Percentiles rank a stretch among this genome's conserved stretches.
phyloP scores from a whole-genome alignment of 2,329 filamentous ascomycete species.

The Aspergillus vadensis region DNA sequence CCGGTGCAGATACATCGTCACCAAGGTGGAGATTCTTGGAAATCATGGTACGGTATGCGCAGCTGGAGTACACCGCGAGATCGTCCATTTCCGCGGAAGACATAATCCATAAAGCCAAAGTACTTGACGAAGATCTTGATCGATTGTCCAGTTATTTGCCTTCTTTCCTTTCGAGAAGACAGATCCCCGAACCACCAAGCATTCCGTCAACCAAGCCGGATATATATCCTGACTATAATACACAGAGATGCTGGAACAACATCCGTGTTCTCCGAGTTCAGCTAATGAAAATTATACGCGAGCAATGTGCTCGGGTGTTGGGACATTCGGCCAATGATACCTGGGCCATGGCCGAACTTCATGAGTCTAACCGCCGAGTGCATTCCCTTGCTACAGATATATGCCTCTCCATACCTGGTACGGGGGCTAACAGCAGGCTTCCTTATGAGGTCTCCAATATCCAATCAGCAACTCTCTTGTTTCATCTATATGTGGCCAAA shows the following conservation, averaged over 20 bases:
- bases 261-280: constrained; percentile 4
- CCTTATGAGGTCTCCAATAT: neutral
- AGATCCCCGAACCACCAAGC: neutral
- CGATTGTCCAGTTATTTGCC: neutral
- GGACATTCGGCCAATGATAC: neutral
- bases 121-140: neutral
- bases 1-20: constrained; percentile 3
- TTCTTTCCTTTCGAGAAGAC: neutral
- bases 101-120: neutral
- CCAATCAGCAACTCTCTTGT: neutral
- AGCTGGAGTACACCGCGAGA: neutral
- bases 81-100: neutral
- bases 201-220: neutral
- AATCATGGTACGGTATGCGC: constrained; percentile 4
- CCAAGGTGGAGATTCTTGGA: constrained; percentile 7
- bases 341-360: neutral
- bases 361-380: neutral
- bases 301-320: neutral
- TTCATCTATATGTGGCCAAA: constrained; percentile 6
- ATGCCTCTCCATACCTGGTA: neutral
- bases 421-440: neutral
- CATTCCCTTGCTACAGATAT: neutral
- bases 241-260: constrained; percentile 1
- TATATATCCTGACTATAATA: neutral
- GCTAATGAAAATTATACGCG: neutral